A percentile compares a stretch with the other conserved stretches of the same genome.
phyloP scores from a whole-genome alignment of 2,329 filamentous ascomycete genomes.

The Graphiopsis chlorocephala region DNA sequence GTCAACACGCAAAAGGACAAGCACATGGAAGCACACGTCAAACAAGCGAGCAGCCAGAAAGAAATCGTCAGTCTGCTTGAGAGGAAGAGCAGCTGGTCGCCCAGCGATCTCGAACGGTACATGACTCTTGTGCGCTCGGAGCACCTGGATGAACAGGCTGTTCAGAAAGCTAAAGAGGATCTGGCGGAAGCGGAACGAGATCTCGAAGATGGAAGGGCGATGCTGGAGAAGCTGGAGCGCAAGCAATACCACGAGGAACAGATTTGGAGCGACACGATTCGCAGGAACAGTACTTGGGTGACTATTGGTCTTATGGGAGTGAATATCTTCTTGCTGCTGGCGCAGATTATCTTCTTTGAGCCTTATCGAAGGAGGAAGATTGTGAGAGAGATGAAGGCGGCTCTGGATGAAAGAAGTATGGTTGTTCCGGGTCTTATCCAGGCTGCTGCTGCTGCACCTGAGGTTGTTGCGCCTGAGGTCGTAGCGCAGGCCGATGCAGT shows the following conservation, averaged over 20 bases:
- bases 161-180: conserved; percentile 67
- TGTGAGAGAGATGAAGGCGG: conserved; percentile 71
- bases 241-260: conserved; percentile 97
- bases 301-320: conserved; percentile 98
- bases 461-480: conserved; percentile 18
- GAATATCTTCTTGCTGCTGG: conserved; percentile 83
- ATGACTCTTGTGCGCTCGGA: conserved; percentile 88
- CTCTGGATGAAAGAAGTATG: conserved; percentile 66
- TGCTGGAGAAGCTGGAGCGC: conserved; percentile 78
- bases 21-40: conserved; percentile 80
- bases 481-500: conserved; percentile 27
- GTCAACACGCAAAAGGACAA: conserved; percentile 70
- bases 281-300: conserved; percentile 95
- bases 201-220: conserved; percentile 71
- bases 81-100: conserved; percentile 88
- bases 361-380: conserved; percentile 83
- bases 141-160: conserved; percentile 86
- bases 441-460: conserved; percentile 5
- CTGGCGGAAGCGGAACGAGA: conserved; percentile 74
- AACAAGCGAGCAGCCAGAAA: conserved; percentile 84
- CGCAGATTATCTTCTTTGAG: conserved; percentile 72
- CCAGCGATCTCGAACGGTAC: conserved; percentile 86
- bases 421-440: conserved; percentile 10
- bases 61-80: conserved; percentile 94
- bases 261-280: conserved; percentile 97